Evolutionary conservation across 768 basidiomycete species (phyloP), one percentile per base, ranked within the genome.

Genomic region (Cystofilobasidium capitatum): DNA sequence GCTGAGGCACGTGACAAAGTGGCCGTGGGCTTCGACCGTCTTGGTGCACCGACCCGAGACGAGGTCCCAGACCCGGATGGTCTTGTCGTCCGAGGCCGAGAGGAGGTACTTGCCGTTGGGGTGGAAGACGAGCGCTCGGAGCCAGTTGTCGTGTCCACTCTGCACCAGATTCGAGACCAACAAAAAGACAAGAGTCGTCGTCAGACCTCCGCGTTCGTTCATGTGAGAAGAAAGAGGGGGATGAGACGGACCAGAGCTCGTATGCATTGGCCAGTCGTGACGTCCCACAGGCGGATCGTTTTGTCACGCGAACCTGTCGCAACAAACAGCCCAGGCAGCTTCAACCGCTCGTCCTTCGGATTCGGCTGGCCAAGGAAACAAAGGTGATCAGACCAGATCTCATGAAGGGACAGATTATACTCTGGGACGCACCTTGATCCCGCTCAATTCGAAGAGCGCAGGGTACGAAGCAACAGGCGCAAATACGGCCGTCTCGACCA

Each of bases 11-110:
- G 86, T 83, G 16, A 92, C 86, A 74, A 91, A 91, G 73, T 89
- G 88, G 36, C 82, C 82, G 75, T 93, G 91, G 3, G 91, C 91
- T 71, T 91, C 88, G 47, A 94, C 83, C 44, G 84, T 88, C 80
- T 89, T 91, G 71, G 86, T 81, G 75, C 90, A 91, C 70, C 90
- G 82, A 0, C 91, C 91, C 3, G 87, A 88, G 49, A 83, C 81
- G 40, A 94, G 79, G 73, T 93, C 91, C 91, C 91, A 94, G 12
- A 93, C 82, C 12, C 89, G 85, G 71, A 93, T 84, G 13, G 89
- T 89, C 78, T 91, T 89, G 80, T 94, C 91, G 76, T 94, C 91
- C 16, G 89, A 88, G 5, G 88, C 89, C 12, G 90, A 91, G n/a
- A 94, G 81, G 16, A 94, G 83, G 75, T 85, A 87, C 76, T 92